Base-by-base conservation (phyloP, 257 asterid species). In the Knoxia roxburghii region DNA sequence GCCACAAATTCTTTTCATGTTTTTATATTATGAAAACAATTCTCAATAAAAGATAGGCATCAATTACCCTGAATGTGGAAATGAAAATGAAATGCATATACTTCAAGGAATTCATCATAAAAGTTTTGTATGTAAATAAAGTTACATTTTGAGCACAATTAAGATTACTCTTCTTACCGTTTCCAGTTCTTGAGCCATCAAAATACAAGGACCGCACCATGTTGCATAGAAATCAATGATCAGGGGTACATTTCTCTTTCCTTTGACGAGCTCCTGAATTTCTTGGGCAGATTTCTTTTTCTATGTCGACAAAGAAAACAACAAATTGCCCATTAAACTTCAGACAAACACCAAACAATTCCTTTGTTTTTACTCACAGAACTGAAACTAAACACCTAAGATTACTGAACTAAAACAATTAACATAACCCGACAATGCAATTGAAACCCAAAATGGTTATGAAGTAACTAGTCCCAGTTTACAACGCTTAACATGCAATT, bases 131-230 rank as follows among this genome's bases (percentile, higher is more conserved):
- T 1, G 1, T 9, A 29, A 30, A 4, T 0, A 9, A 55, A 55
- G 12, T 0, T 14, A 20, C 12, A 4, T 32, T 33, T n/a, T 35
- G 61, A 37, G 40, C 39, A 26, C 23, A 29, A 50, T 3, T 51
- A 11, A 37, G 37, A 35, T 30, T 46, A 1, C 24, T 26, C 39
- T 61, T n/a, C 81, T 32, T 85, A 93, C 99, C 99, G 74, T 93
- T 90, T 93, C 99, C 51, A 93, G 95, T 75, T 86, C 97, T 82
- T 93, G 97, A 2, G 99, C 99, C 97, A 93, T 90, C 84, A 93
- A 79, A 73, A 90, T 75, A 81, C 99, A 93, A 71, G 99, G 99
- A 45, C 99, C 99, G 65, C 99, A 93, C 97, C 99, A 93, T 17
- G 99, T 90, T 37, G 99, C 97, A 62, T 88, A 93, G 78, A 93